These are phyloP conservation scores for Malassezia yamatoensis DNA, from an alignment of 1,284 basidiomycete genomes.

Conservation along the genomic window DNA sequence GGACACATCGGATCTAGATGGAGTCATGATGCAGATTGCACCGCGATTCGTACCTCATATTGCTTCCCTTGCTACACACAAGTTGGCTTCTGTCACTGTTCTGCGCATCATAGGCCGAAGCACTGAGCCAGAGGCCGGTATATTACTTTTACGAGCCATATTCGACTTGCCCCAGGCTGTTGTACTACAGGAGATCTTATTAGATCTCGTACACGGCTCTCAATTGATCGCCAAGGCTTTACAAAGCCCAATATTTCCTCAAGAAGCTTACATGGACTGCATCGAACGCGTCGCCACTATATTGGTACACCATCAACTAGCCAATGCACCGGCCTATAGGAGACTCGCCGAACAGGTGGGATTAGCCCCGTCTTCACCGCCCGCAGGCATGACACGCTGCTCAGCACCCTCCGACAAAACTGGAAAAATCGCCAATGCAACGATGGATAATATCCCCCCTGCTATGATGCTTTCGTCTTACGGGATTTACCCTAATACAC, in stretches of 20 bases:
- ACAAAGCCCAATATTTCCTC: conserved; percentile 64
- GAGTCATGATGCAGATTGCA: conserved; percentile 80
- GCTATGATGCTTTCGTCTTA: background rate
- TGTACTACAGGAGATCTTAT: conserved; percentile 81
- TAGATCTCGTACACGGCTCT: conserved; percentile 61
- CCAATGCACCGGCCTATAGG: conserved; percentile 58
- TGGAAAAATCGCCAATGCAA: too few relatives aligned
- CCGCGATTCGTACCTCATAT: conserved; percentile 91
- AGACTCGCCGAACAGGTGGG: conserved; percentile 87
- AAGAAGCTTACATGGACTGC: conserved; percentile 59
- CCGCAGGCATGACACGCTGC: background rate
- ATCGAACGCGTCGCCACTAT: conserved; percentile 53
- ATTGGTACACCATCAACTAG: conserved; percentile 31
- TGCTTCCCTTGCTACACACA: conserved; percentile 92
- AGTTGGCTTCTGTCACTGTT: conserved; percentile 86
- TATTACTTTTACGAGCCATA: conserved; percentile 41
- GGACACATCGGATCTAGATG: conserved; percentile 83
- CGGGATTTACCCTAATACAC: background rate
- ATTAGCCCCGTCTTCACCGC: conserved; percentile 46
- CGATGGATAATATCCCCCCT: background rate
- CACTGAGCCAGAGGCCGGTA: conserved; percentile 41
- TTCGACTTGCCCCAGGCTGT: conserved; percentile 61
- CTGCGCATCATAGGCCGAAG: conserved; percentile 55
- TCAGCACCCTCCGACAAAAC: background rate
- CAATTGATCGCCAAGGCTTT: conserved; percentile 62